Conservation (phyloP, 78 protist genomes). For the Tieghemostelium lacteum region DNA sequence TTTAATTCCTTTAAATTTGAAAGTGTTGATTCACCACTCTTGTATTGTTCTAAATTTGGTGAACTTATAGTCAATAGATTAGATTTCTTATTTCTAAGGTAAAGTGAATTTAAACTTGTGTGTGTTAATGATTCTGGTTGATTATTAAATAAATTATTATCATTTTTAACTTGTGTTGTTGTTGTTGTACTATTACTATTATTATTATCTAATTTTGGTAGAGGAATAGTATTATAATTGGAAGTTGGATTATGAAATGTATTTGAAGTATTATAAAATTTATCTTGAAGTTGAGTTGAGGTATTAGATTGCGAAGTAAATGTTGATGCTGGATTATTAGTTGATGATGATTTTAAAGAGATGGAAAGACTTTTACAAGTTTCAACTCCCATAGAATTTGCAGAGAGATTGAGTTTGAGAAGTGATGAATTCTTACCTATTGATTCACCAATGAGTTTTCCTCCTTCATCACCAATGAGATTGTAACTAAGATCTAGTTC, state of each 20-base stretch:
- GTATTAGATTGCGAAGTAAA: not conserved
- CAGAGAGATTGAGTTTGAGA: constrained; percentile 7
- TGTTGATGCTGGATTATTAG: no score
- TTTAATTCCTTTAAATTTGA: constrained; percentile 5
- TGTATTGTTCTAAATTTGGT: constrained; percentile 16
- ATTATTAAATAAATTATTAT: not conserved
- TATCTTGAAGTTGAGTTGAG: not conserved
- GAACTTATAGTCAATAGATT: not conserved
- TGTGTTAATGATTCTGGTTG: not conserved
- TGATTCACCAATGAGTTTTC: constrained; percentile 31
- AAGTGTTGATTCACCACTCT: constrained; percentile 4
- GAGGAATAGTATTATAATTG: not conserved
- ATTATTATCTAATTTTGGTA: not conserved
- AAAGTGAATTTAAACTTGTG: not conserved
- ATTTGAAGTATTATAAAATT: not conserved
- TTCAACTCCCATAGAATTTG: constrained; percentile 10
- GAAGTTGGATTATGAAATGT: not conserved
- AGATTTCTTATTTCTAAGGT: not conserved
- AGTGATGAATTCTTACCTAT: constrained; percentile 19
- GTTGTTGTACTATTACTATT: not conserved
- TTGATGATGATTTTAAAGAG: constrained; percentile 3
- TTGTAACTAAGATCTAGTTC: constrained; percentile 41
- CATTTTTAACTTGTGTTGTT: not conserved
- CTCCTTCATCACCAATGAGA: constrained; percentile 41
- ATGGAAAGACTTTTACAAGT: constrained; percentile 1